Base-by-base conservation (phyloP, 129 eudicot genomes). In the Lactuca saligna region DNA sequence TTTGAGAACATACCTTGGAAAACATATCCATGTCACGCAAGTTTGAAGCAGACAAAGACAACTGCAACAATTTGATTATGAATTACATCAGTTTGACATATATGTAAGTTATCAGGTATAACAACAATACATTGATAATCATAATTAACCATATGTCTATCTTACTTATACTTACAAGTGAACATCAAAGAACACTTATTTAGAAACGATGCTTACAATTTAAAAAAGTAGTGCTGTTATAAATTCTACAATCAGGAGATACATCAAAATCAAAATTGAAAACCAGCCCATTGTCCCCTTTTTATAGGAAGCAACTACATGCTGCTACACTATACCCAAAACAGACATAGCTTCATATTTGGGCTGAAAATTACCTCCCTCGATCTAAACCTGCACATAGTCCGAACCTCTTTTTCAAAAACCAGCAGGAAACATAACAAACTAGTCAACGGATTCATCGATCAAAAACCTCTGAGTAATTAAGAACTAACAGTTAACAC, bases 1-100 rank as follows among this genome's bases (percentile, higher is more conserved):
- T n/a, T n/a, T 14, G 69, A 73, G 61, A 72, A 71, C 82, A 34
- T 65, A 88, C 97, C 96, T 91, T 91, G 75, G 96, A 91, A 74
- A 91, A 80, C 82, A 91, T 86, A 76, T 91, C 97, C 61, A 89
- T 79, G 73, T 91, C 87, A 78, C 89, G 89, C 80, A 91, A 85
- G 66, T 83, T 84, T 38, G 94, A 68, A 77, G 91, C 96, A 69
- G 96, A 86, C 66, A 91, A 63, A 59, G 97, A 86, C 38, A 91
- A 77, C 97, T 91, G 97, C 73, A 82, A 49, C 6, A 61, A 69
- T 62, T 77, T 57, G 53, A 25, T 25, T 0, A 25, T 13, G 44
- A 16, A 53, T 46, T 50, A 64, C 69, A 61, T 83, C 66, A 63
- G 75, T 63, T 59, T 20, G 55, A 62, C 16, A 37, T 41, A 46